These are phyloP conservation scores for Fomitiporia mediterranea DNA, from an alignment of 1,284 basidiomycete genomes.

Conservation along the genomic window DNA sequence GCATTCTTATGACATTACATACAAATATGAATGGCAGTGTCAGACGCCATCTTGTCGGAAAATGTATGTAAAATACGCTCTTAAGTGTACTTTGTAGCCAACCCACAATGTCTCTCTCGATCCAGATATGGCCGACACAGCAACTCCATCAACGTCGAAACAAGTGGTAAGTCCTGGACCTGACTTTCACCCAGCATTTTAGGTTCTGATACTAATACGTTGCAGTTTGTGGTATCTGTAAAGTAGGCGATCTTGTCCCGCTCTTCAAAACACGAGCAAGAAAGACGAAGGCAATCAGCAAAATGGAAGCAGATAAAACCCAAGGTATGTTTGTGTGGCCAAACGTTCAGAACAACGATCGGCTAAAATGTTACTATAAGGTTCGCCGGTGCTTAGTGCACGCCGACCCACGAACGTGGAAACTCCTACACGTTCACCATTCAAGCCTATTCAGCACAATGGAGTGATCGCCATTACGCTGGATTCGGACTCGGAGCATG, in stretches of 20 bases:
- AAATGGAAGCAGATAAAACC: constrained; percentile 40
- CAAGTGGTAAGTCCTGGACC: constrained; percentile 48
- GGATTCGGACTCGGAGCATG: not conserved
- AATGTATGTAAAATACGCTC: constrained; percentile 42
- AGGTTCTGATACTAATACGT: constrained; percentile 23
- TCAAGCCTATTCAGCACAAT: not conserved
- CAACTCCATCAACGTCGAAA: constrained; percentile 68
- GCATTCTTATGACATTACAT: constrained; percentile 73
- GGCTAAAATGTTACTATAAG: too few species aligned
- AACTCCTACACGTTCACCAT: not conserved
- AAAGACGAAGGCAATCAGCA: constrained; percentile 38
- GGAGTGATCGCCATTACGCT: not conserved
- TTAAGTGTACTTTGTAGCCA: not conserved
- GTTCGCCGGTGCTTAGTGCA: not conserved
- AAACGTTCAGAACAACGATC: too few species aligned
- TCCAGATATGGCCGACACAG: constrained; percentile 71
- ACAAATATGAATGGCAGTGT: constrained; percentile 77
- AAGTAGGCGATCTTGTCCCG: constrained; percentile 51
- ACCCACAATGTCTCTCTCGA: constrained; percentile 3
- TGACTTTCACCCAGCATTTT: constrained; percentile 28
- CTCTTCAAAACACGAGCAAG: constrained; percentile 44
- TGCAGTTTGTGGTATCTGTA: constrained; percentile 46
- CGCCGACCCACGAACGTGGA: not conserved
- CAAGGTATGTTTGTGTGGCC: constrained; percentile 37
- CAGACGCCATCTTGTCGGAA: constrained; percentile 49